phyloP scores from a whole-genome alignment of 1,284 basidiomycete genomes.

The Melampsora americana region DNA sequence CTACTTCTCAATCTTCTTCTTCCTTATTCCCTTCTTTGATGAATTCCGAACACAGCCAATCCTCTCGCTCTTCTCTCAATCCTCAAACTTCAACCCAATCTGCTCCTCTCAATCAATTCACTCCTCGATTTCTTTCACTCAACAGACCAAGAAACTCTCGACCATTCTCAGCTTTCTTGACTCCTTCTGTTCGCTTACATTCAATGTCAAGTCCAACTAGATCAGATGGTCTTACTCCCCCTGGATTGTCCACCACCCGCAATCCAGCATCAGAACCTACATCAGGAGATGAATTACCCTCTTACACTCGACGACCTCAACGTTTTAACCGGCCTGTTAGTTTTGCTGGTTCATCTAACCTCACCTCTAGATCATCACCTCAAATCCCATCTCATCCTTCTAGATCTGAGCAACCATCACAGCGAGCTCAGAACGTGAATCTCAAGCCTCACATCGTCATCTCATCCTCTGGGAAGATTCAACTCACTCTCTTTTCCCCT shows the following conservation, averaged over 20 bases:
- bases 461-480: constrained; percentile 17
- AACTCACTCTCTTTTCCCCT: constrained; percentile 17
- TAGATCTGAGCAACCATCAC: background rate
- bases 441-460: constrained; percentile 13
- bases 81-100: background rate
- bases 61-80: background rate
- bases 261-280: background rate
- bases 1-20: background rate
- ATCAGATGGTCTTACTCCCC: background rate
- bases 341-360: background rate
- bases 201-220: background rate
- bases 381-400: background rate
- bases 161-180: background rate
- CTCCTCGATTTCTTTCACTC: background rate
- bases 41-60: background rate
- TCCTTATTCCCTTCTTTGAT: background rate
- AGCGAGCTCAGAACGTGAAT: background rate
- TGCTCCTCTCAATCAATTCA: background rate
- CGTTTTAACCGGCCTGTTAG: background rate
- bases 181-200: background rate
- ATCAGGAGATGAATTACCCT: constrained; percentile 6
- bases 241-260: background rate
- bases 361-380: background rate
- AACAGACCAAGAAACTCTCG: background rate
- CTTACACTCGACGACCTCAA: constrained; percentile 9